Evolutionary conservation across 2,329 filamentous ascomycete genomes (phyloP).

Genomic region (Acrocalymma vagum): DNA sequence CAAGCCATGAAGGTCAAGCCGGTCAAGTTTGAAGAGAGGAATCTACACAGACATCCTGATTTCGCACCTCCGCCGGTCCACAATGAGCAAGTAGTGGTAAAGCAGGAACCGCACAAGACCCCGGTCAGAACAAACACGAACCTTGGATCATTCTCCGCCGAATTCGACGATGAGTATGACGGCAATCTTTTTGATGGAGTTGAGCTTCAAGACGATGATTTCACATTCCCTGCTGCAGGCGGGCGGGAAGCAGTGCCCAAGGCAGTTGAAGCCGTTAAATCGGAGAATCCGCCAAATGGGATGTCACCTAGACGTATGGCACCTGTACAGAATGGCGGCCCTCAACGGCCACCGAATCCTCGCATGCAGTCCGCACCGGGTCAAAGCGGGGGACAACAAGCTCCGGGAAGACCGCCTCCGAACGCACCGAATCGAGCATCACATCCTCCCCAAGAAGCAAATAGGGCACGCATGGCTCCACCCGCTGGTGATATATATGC

Average conservation of each 20-base stretch:
- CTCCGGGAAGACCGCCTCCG: slow-evolving; percentile 22
- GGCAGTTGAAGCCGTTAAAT: slow-evolving; percentile 18
- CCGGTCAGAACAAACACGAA: slow-evolving; percentile 35
- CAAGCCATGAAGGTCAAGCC: slow-evolving; percentile 85
- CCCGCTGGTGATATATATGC: slow-evolving; percentile 29
- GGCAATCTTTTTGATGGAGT: slow-evolving; percentile 66
- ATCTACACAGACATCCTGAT: slow-evolving; percentile 82
- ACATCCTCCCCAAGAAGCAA: slow-evolving; percentile 35
- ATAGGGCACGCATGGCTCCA: slow-evolving; percentile 29
- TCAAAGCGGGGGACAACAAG: slow-evolving; percentile 34
- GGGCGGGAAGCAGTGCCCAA: slow-evolving; percentile 20
- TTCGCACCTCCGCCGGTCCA: slow-evolving; percentile 61
- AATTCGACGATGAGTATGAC: slow-evolving; percentile 65
- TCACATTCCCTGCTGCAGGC: slow-evolving; percentile 36
- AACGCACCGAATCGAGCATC: slow-evolving; percentile 35
- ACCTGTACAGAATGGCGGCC: slow-evolving; percentile 26
- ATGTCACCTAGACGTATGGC: slow-evolving; percentile 28
- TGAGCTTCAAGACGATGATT: slow-evolving; percentile 70
- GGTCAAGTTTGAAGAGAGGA: slow-evolving; percentile 79
- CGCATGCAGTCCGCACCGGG: slow-evolving; percentile 34
- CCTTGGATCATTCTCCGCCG: slow-evolving; percentile 46
- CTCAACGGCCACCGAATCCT: slow-evolving; percentile 27
- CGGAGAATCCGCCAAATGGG: slow-evolving; percentile 19
- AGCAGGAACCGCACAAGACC: slow-evolving; percentile 35
- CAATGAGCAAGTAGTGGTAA: slow-evolving; percentile 39